Conservation (phyloP, 2,329 filamentous ascomycete species). For the Fusarium sp. region DNA sequence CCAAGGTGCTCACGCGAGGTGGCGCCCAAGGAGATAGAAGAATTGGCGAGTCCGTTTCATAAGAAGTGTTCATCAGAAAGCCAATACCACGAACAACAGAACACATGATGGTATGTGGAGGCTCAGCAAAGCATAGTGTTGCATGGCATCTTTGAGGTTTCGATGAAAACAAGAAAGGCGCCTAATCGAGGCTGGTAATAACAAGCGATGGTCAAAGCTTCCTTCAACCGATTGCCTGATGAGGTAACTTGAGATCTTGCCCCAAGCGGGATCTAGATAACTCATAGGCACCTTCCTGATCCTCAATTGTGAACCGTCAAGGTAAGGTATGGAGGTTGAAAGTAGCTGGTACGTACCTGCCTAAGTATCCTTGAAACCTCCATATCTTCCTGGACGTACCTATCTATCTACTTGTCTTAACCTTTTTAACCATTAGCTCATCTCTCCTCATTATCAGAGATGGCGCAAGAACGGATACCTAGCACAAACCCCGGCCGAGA, state of each 20-base stretch:
- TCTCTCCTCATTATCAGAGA: conserved; percentile 19
- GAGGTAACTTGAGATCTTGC: conserved; percentile 42
- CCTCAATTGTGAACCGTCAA: neutral
- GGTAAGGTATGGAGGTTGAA: neutral
- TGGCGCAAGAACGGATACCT: conserved; percentile 22
- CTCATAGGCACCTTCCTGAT: conserved; percentile 2
- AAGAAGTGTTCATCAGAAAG: neutral
- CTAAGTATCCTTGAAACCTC: neutral
- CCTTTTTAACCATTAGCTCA: conserved; percentile 8
- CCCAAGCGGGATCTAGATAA: conserved; percentile 38
- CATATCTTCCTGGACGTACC: too few relatives aligned
- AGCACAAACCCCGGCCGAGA: conserved; percentile 21
- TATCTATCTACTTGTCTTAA: too few relatives aligned
- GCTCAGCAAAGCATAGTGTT: neutral
- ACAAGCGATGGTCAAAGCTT: conserved; percentile 39
- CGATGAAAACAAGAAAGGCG: neutral
- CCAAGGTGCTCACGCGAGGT: neutral
- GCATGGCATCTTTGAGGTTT: neutral
- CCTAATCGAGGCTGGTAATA: conserved; percentile 19
- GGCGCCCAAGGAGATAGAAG: neutral
- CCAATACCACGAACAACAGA: neutral
- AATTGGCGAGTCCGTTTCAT: neutral
- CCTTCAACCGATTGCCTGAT: conserved; percentile 28
- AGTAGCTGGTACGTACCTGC: neutral
- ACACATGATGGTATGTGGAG: neutral